phyloP scores from a whole-genome alignment of 257 asterid species.

The Ilex asprella region DNA sequence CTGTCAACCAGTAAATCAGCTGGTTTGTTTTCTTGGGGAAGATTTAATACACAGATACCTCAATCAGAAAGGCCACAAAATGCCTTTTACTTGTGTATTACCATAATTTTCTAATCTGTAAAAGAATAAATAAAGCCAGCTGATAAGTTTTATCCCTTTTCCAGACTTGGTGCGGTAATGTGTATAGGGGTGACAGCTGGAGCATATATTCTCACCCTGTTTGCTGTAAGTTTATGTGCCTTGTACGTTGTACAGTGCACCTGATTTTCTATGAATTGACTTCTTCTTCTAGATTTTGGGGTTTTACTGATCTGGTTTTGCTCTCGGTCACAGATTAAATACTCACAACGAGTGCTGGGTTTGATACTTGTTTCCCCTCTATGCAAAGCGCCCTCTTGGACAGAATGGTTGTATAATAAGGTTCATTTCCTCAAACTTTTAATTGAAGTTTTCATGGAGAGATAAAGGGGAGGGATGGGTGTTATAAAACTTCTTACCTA shows the following conservation, averaged over 20 bases:
- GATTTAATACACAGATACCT: too few relatives aligned
- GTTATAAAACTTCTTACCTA: neutral
- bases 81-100: neutral
- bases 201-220: slow-evolving; percentile 83
- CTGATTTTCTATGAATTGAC: slow-evolving; percentile 11
- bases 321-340: slow-evolving; percentile 52
- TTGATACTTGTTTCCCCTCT: slow-evolving; percentile 91
- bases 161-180: slow-evolving; percentile 89
- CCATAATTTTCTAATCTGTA: neutral
- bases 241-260: neutral
- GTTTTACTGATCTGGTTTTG: slow-evolving; percentile 11
- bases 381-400: slow-evolving; percentile 95
- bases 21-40: too few relatives aligned
- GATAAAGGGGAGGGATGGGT: too few relatives aligned
- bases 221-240: slow-evolving; percentile 59
- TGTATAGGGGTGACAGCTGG: slow-evolving; percentile 97
- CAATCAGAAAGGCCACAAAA: too few relatives aligned
- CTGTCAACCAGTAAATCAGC: too few relatives aligned
- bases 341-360: slow-evolving; percentile 72
- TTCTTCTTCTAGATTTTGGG: neutral
- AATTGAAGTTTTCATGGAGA: too few relatives aligned
- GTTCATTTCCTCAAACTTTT: slow-evolving; percentile 23
- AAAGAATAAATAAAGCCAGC: slow-evolving; percentile 6
- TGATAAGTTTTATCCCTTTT: slow-evolving; percentile 16
- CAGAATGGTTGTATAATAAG: slow-evolving; percentile 96